phyloP scores from a whole-genome alignment of 1,139 yeast genomes.

The Entelexis paramagnoliae region DNA sequence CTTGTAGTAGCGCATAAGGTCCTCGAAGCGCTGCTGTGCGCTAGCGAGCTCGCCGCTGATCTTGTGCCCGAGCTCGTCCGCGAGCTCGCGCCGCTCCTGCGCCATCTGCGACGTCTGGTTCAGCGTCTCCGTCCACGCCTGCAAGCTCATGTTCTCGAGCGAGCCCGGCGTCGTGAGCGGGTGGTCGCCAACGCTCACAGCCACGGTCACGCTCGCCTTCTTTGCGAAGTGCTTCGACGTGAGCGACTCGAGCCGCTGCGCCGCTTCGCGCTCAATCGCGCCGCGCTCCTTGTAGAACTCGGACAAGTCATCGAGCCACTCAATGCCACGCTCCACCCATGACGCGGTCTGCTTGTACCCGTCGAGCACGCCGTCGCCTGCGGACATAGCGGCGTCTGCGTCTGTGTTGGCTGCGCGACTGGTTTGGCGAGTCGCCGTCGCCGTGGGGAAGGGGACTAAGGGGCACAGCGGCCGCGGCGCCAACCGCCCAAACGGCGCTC shows the following conservation, averaged over 20 bases:
- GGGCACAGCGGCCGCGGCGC: neutral
- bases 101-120: slow-evolving; percentile 77
- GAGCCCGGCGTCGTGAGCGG: slow-evolving; percentile 95
- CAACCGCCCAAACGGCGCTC: no score
- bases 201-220: slow-evolving; percentile 59
- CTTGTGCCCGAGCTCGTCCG: slow-evolving; percentile 52
- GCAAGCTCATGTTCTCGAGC: slow-evolving; percentile 79
- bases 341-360: slow-evolving; percentile 63
- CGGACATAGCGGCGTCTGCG: slow-evolving; percentile 16
- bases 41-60: slow-evolving; percentile 54
- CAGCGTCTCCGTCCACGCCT: slow-evolving; percentile 86
- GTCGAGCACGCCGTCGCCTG: slow-evolving; percentile 45
- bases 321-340: slow-evolving; percentile 65
- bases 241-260: slow-evolving; percentile 54
- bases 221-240: slow-evolving; percentile 63
- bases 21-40: slow-evolving; percentile 45
- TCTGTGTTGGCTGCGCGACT: neutral
- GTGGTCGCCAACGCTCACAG: slow-evolving; percentile 76
- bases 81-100: slow-evolving; percentile 50
- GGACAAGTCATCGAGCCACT: slow-evolving; percentile 70
- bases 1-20: slow-evolving; percentile 47
- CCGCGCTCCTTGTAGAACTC: slow-evolving; percentile 78
- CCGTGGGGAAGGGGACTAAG: neutral
- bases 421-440: neutral
- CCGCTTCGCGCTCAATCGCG: slow-evolving; percentile 69